Percentiles rank a stretch among this genome's conserved stretches.
Conservation (phyloP, 2,329 filamentous ascomycete species). For the Emergomyces pasteurianus region DNA sequence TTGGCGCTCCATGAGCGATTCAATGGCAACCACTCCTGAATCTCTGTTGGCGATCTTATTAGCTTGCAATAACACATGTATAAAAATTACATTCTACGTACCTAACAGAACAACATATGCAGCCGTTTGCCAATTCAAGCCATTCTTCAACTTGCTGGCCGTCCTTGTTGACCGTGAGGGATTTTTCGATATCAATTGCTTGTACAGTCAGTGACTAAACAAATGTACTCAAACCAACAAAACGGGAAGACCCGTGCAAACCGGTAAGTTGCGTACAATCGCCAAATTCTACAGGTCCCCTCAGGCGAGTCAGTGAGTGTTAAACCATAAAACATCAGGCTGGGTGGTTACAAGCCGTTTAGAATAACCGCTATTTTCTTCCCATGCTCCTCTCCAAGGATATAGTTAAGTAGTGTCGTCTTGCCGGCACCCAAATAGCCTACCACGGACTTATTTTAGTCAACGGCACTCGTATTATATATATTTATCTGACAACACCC, state of each 20-base stretch:
- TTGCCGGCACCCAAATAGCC: slow-evolving; percentile 94
- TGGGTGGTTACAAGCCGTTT: slow-evolving; percentile 50
- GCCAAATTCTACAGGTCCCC: slow-evolving; percentile 52
- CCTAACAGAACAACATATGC: slow-evolving; percentile 97
- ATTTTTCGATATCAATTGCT: slow-evolving; percentile 89
- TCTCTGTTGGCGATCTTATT: slow-evolving; percentile 45
- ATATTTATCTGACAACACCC: neutral
- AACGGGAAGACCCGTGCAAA: neutral
- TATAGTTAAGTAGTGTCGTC: slow-evolving; percentile 91
- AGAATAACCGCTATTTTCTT: slow-evolving; percentile 98
- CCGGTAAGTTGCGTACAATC: slow-evolving; percentile 49
- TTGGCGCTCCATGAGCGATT: slow-evolving; percentile 86
- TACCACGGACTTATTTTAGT: slow-evolving; percentile 23
- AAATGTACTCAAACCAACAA: neutral
- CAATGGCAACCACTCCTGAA: slow-evolving; percentile 84
- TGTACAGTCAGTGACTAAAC: slow-evolving; percentile 22
- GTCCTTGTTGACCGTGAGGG: slow-evolving; percentile 77
- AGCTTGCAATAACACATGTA: neutral
- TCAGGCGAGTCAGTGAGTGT: slow-evolving; percentile 11
- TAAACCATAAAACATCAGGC: neutral
- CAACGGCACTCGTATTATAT: slow-evolving; percentile 2
- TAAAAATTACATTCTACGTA: slow-evolving; percentile 23
- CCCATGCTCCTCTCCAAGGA: slow-evolving; percentile 85
- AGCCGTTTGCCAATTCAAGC: slow-evolving; percentile 92
- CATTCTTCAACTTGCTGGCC: slow-evolving; percentile 81